Percentiles rank a stretch among this genome's conserved stretches.
Evolutionary conservation across 2,329 filamentous ascomycete genomes (phyloP).

Genomic region (Pseudogymnoascus verrucosus): DNA sequence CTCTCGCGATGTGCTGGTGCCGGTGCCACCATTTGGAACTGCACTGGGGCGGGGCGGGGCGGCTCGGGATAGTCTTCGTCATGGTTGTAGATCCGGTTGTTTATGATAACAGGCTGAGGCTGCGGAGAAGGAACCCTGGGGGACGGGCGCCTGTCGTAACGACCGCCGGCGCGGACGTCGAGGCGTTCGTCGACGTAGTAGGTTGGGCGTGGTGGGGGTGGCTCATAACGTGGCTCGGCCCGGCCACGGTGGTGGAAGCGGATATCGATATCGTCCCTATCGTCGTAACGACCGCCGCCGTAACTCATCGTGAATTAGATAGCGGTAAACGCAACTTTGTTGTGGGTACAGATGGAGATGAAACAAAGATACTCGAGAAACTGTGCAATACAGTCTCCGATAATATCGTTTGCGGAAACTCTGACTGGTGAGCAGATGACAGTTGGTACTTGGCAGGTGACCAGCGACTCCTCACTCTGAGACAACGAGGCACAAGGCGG

Average conservation of each 20-base stretch:
- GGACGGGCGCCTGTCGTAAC: slow-evolving; percentile 14
- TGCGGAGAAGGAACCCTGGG: slow-evolving; percentile 18
- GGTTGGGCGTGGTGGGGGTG: slow-evolving; percentile 27
- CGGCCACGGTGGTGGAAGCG: slow-evolving; percentile 33
- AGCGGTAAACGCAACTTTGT: neutral
- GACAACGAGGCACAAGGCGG: neutral
- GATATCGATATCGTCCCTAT: slow-evolving; percentile 49
- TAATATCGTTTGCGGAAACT: neutral
- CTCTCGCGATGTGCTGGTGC: neutral
- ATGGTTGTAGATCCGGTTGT: slow-evolving; percentile 47
- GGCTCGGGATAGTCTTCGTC: slow-evolving; percentile 18
- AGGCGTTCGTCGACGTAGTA: slow-evolving; percentile 39
- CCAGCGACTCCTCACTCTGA: neutral
- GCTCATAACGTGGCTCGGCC: slow-evolving; percentile 12
- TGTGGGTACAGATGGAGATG: neutral
- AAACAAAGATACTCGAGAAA: neutral
- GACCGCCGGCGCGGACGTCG: slow-evolving; percentile 15
- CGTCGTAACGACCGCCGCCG: slow-evolving; percentile 36
- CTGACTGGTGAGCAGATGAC: neutral
- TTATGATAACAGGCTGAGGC: slow-evolving; percentile 44
- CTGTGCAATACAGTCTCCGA: neutral
- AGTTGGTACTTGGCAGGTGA: slow-evolving; percentile 1
- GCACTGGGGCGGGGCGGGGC: neutral
- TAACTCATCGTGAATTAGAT: slow-evolving; percentile 5
- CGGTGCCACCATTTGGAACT: neutral